These are phyloP conservation scores for Ceratocystiopsis sp. DNA, from an alignment of 2,329 filamentous ascomycete genomes.

Conservation along the genomic window DNA sequence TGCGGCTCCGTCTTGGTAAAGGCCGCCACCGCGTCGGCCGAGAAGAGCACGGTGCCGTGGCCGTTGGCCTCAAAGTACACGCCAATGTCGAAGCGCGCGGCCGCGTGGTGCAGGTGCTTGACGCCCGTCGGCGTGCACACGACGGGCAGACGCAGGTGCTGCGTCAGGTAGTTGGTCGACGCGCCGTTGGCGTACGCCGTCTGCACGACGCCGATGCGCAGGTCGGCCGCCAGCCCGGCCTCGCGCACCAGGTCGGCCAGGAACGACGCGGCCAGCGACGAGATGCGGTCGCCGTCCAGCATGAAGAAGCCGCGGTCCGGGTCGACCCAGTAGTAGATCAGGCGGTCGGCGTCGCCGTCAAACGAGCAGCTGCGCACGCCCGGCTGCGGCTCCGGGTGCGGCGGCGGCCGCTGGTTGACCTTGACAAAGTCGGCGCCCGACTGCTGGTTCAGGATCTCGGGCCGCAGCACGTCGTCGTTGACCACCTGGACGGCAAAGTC, in stretches of 20 bases:
- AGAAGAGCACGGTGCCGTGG: conserved; percentile 93
- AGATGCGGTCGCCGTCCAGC: conserved; percentile 91
- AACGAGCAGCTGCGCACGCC: conserved; percentile 76
- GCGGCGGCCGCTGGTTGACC: conserved; percentile 83
- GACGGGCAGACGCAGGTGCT: conserved; percentile 74
- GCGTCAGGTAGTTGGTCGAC: conserved; percentile 79
- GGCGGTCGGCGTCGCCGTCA: conserved; percentile 86
- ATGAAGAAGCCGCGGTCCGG: conserved; percentile 72
- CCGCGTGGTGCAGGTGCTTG: conserved; percentile 96
- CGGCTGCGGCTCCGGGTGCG: conserved; percentile 57
- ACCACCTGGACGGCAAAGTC: conserved; percentile 62
- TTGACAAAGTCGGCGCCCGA: conserved; percentile 96
- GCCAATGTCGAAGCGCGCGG: conserved; percentile 82
- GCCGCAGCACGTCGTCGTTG: conserved; percentile 85
- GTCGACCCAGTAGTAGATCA: conserved; percentile 90
- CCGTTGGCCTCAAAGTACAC: conserved; percentile 99
- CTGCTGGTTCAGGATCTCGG: conserved; percentile 79
- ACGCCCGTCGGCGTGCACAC: conserved; percentile 91
- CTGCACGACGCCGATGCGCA: conserved; percentile 89
- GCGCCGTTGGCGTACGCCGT: conserved; percentile 96
- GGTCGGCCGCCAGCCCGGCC: conserved; percentile 59
- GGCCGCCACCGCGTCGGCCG: conserved; percentile 58
- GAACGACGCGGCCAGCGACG: conserved; percentile 83
- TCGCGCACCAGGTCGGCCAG: conserved; percentile 77
- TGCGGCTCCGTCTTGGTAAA: conserved; percentile 71